Evolutionary conservation across 148 eudicot genomes (phyloP), one percentile per base, ranked within the genome.

Genomic region (Chenopodium suecicum): DNA sequence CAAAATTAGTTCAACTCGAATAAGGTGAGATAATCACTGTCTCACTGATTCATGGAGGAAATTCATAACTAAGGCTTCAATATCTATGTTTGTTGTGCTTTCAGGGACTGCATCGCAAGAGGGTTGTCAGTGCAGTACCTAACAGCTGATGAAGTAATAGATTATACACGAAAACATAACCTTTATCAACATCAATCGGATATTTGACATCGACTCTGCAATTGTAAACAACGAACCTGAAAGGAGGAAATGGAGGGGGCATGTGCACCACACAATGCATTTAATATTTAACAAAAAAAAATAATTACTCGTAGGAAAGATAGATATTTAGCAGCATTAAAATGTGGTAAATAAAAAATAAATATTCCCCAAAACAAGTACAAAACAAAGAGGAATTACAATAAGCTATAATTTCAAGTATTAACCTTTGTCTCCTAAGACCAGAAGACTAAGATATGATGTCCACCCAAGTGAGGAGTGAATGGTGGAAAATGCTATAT

Each of bases 1-100:
- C 77, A 90, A 90, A 68, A 91, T 96, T 74, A 96, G 98, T 80
- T 96, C 99, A 46, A 94, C 97, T 0, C 85, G 97, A 83, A 79
- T 96, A 80, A 92, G 99, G 98, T 96, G 88, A 88, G 54, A n/a
- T 64, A 19, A 3, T 75, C 56, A 19, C 12, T 69, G 12, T 19
- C 9, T 50, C 32, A 3, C 9, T 67, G 31, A 47, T n/a, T 3
- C 4, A 9, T 75, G 29, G 41, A 81, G 23, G 48, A 27, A 22
- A 29, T 1, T 9, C 6, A 64, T 19, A 12, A 10, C 2, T 70
- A 13, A 13, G 3, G 34, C 19, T 62, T 67, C 9, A 46, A 82
- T 48, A 34, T 32, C 80, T 58, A 52, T 46, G 12, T 67, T 44
- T 80, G 70, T 81, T 31, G 56, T 32, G 37, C 37, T 81, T 50